These are phyloP conservation scores for Hortiboletus flavorubellus DNA, from an alignment of 768 basidiomycete species.

Conservation along the genomic window DNA sequence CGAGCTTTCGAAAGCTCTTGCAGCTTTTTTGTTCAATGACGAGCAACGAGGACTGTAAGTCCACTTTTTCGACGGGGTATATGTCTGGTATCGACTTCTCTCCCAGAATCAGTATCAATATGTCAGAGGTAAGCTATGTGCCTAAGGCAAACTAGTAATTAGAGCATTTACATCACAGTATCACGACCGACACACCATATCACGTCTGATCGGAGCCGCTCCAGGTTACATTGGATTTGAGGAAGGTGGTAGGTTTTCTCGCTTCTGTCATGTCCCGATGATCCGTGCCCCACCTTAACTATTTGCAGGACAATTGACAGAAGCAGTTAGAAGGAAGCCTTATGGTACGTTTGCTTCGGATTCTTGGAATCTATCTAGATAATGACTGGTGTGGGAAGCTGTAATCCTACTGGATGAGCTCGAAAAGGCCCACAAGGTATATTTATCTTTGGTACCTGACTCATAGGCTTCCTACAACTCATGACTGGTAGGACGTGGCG, in stretches of 20 bases:
- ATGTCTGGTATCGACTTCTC: not conserved
- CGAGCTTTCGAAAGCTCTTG: constrained; percentile 85
- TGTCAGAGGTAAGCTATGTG: constrained; percentile 64
- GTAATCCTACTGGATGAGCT: constrained; percentile 66
- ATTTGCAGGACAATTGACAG: constrained; percentile 52
- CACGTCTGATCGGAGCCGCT: constrained; percentile 86
- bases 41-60: constrained; percentile 80
- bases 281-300: not conserved
- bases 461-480: not conserved
- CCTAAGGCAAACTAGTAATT: not conserved
- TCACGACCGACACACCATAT: constrained; percentile 89
- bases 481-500: constrained; percentile 61
- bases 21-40: constrained; percentile 86
- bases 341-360: constrained; percentile 38
- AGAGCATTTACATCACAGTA: constrained; percentile 44
- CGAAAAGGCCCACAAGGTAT: constrained; percentile 79
- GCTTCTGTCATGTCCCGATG: not conserved
- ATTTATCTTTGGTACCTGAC: not conserved
- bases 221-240: constrained; percentile 87
- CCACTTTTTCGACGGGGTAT: not conserved
- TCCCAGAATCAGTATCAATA: constrained; percentile 82
- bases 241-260: constrained; percentile 53
- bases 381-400: constrained; percentile 31
- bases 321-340: constrained; percentile 60
- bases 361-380: not conserved